Evolutionary conservation across 495 filamentous ascomycete genomes (phyloP), one percentile per base, ranked within the genome.

Genomic region (Amphirosellinia nigrospora): DNA sequence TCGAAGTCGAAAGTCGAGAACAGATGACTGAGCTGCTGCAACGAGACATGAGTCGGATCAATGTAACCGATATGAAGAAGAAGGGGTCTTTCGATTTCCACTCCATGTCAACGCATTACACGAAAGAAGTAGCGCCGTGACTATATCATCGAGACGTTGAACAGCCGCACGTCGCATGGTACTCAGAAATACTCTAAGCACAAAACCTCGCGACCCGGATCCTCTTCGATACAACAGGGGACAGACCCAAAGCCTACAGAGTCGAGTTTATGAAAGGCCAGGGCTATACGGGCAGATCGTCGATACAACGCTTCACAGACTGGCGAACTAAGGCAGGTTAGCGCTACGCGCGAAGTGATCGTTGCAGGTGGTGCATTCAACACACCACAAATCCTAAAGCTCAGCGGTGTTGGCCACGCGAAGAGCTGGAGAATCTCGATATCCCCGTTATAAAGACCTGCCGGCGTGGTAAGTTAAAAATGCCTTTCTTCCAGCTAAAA

Each of bases 381-480:
- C 79, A 83, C 84, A n/a, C 87, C 88, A 16, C 82, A 87, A 41
- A 82, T 89, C 23, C 78, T 90, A 5, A 84, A 87, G 70, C 85
- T 86, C 3, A 85, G 80, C 28, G 88, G 87, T 16, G 83, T 90
- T 59, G 87, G 88, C 80, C 85, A 1, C 80, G 78, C 11, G 78
- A 80, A 0, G 85, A 88, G 53, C 78, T 89, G 13, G 66, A 75
- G 1, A 78, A 83, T 45, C 79, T 83, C 64, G 75, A 75, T 9
- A 88, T 90, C 43, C 72, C 80, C 11, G 80, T 84, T 41, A 66
- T 80, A 23, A 74, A 82, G 77, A 88, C 21, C 72, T 84, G 0
- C 86, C 86, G 9, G 87, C 9, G 87, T 89, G 2, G 87, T 86
- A 11, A 56, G 30, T 28, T 26, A 5, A 15, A 23, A 26, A 52